Conservation (phyloP, 164 flowering plant species). For the Platanus orientalis region DNA sequence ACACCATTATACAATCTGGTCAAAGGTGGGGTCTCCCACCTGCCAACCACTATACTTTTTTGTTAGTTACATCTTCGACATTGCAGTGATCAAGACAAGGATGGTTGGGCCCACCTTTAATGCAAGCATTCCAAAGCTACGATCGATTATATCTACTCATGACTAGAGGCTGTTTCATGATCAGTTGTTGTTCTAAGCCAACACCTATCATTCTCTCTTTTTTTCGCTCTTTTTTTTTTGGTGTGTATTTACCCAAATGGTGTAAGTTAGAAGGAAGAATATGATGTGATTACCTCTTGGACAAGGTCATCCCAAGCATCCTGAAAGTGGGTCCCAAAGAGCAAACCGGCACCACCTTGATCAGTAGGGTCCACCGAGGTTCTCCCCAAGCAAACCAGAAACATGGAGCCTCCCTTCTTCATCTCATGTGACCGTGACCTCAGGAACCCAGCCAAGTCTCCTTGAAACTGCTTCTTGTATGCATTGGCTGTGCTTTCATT, state of each 20-base stretch:
- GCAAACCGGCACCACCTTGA: conserved; percentile 86
- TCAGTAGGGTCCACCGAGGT: conserved; percentile 74
- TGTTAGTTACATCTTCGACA: too few species aligned
- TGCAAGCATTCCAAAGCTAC: too few species aligned
- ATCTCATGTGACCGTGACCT: conserved; percentile 54
- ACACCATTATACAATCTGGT: too few species aligned
- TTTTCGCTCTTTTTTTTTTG: not conserved
- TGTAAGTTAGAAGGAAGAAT: not conserved
- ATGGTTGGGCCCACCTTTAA: too few species aligned
- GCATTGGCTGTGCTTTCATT: conserved; percentile 51
- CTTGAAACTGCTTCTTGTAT: conserved; percentile 68
- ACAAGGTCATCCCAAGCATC: conserved; percentile 90
- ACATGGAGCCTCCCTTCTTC: conserved; percentile 79
- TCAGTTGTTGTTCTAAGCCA: not conserved
- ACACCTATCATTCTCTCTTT: not conserved
- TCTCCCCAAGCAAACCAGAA: conserved; percentile 73
- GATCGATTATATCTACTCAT: too few species aligned
- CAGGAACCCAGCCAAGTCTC: conserved; percentile 57
- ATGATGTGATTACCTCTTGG: conserved; percentile 30
- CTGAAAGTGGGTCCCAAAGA: conserved; percentile 89
- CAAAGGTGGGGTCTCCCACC: too few species aligned
- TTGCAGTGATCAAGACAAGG: too few species aligned
- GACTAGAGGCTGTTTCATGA: too few species aligned
- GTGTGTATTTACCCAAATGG: too few species aligned
- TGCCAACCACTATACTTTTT: too few species aligned